Percentiles rank a stretch among this genome's conserved stretches.
Conservation (phyloP, 2,329 filamentous ascomycete species). For the Sclerotinia subarctica region DNA sequence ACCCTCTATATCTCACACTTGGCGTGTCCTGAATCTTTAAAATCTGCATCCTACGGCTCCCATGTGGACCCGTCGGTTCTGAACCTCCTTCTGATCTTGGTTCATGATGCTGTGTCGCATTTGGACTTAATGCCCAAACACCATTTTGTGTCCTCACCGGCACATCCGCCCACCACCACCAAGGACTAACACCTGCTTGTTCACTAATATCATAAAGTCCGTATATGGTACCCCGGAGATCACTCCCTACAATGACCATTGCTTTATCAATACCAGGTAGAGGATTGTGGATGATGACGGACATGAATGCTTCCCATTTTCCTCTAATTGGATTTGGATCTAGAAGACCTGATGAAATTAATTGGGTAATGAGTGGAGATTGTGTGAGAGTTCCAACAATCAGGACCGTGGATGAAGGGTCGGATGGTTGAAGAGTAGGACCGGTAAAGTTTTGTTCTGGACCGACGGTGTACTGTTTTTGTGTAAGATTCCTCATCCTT, state of each 20-base stretch:
- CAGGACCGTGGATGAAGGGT: constrained; percentile 51
- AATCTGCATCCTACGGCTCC: constrained; percentile 33
- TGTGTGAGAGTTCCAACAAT: constrained; percentile 67
- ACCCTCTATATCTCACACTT: constrained; percentile 55
- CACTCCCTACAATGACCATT: constrained; percentile 65
- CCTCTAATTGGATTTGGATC: constrained; percentile 56
- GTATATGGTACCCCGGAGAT: constrained; percentile 64
- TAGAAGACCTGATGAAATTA: constrained; percentile 55
- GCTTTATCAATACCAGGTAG: constrained; percentile 55
- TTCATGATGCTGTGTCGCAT: not conserved
- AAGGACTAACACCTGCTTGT: constrained; percentile 69
- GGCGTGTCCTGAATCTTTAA: constrained; percentile 49
- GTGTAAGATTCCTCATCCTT: not conserved
- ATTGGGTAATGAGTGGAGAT: constrained; percentile 57
- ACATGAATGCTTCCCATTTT: constrained; percentile 68
- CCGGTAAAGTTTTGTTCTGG: constrained; percentile 45
- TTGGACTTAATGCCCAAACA: constrained; percentile 45
- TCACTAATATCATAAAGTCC: constrained; percentile 70
- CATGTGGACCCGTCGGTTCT: not conserved
- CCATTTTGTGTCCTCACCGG: constrained; percentile 44
- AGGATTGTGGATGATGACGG: constrained; percentile 55
- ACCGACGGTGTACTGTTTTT: constrained; percentile 44
- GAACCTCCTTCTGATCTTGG: not conserved
- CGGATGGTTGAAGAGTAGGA: constrained; percentile 39
- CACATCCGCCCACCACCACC: constrained; percentile 57